Evolutionary conservation across 140 eudicot genomes (phyloP), one percentile per base, ranked within the genome.

Genomic region (Erigeron philadelphicus): DNA sequence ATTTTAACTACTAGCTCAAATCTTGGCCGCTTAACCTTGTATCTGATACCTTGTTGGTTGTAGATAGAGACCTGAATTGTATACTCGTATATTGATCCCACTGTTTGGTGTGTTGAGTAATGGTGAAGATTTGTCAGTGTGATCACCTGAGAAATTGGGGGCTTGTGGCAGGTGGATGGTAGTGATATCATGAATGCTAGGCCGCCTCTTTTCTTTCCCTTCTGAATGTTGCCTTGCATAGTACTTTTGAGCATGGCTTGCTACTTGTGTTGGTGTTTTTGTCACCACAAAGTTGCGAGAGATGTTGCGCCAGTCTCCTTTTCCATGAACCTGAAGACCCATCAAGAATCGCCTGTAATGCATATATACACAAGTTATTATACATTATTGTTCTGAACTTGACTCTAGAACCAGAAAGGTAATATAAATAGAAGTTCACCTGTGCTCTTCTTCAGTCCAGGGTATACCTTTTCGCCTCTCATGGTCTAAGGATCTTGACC

Each of bases 361-460:
- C 68, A 61, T 47, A 31, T 10, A 16, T 48, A n/a, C 78, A 40
- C 41, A 52, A 56, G 69, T 53, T 53, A 53, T 57, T 21, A 4
- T 5, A 3, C 5, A 3, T 57, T 17, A 16, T 15, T 55, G 17
- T 7, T 55, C 18, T 23, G 43, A 21, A 9, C 3, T 23, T 6
- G 41, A 23, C 25, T 31, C 11, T 59, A 31, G 42, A 35, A 43
- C 43, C 11, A 18, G 5, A 13, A 64, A 9, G 45, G 7, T 3
- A 8, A 80, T 31, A 31, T 31, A 61, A 61, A 68, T 21, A 52
- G 50, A 49, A 58, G 15, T 57, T 83, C 49, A 89, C 96, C 86
- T 89, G 82, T 89, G 96, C 38, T 89, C 96, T 9, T 89, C 96
- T 75, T 89, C 88, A 2, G 96, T 89, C 96, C 96, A 89, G 5